Evolutionary conservation across 176 grass and related monocot genomes (phyloP).

Genomic region (Bolboschoenus planiculmis): DNA sequence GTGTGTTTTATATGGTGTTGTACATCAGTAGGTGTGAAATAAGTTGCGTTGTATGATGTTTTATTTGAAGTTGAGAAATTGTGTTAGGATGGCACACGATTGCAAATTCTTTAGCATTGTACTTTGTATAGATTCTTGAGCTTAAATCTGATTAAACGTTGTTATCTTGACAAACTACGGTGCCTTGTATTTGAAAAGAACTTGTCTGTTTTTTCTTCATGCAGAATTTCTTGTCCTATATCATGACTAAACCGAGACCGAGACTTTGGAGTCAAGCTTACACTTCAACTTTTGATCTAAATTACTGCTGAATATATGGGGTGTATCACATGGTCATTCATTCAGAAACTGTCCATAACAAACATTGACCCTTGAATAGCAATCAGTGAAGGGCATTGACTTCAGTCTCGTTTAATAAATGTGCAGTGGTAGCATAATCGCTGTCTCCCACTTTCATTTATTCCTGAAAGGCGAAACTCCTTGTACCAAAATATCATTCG

Average conservation of each 20-base stretch:
- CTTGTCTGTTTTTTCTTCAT: not conserved
- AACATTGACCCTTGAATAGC: not conserved
- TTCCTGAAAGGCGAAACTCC: too few species aligned
- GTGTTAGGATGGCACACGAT: not conserved
- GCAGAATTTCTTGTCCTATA: not conserved
- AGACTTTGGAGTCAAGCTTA: not conserved
- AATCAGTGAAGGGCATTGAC: not conserved
- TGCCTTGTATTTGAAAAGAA: not conserved
- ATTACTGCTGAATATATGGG: not conserved
- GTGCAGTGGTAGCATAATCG: too few species aligned
- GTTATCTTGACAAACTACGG: not conserved
- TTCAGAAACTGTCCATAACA: not conserved
- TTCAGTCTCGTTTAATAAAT: not conserved
- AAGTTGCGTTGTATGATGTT: not conserved
- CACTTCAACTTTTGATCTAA: not conserved
- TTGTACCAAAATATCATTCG: not conserved
- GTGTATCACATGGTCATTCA: not conserved
- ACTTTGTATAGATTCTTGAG: not conserved
- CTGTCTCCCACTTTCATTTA: too few species aligned
- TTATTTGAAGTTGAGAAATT: not conserved
- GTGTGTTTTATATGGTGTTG: not conserved
- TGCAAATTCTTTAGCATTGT: not conserved
- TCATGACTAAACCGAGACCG: not conserved
- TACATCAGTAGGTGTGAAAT: not conserved
- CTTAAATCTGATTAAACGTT: not conserved